Conservation (phyloP, 352 stramenopile genomes). For the Phytophthora sp. region DNA sequence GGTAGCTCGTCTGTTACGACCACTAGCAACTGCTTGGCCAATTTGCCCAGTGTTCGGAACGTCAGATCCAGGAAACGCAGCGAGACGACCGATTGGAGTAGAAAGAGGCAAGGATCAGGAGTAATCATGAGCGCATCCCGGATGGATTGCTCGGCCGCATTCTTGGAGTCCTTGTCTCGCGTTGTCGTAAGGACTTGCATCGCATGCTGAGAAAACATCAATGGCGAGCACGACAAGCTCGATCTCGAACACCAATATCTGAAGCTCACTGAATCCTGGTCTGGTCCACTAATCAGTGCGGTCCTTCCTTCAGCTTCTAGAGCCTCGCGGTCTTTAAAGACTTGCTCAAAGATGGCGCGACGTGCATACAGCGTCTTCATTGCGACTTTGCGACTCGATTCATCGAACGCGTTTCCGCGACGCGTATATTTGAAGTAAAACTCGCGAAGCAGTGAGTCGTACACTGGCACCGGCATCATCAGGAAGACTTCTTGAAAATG, state of each 20-base stretch:
- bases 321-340: slow-evolving; percentile 48
- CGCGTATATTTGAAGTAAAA: slow-evolving; percentile 84
- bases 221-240: slow-evolving; percentile 48
- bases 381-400: slow-evolving; percentile 59
- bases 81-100: slow-evolving; percentile 55
- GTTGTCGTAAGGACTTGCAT: slow-evolving; percentile 73
- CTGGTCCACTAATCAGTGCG: neutral
- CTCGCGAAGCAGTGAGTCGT: slow-evolving; percentile 74
- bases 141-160: slow-evolving; percentile 53
- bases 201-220: slow-evolving; percentile 79
- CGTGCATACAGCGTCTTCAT: slow-evolving; percentile 66
- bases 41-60: slow-evolving; percentile 65
- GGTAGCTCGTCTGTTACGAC: slow-evolving; percentile 45
- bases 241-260: slow-evolving; percentile 62
- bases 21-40: slow-evolving; percentile 74
- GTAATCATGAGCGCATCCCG: slow-evolving; percentile 52
- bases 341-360: slow-evolving; percentile 62
- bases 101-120: slow-evolving; percentile 60
- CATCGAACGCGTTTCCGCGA: slow-evolving; percentile 60
- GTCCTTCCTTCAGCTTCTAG: slow-evolving; percentile 32
- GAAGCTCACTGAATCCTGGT: slow-evolving; percentile 36
- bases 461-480: slow-evolving; percentile 64
- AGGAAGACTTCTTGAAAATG: slow-evolving; percentile 52
- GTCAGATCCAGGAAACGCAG: slow-evolving; percentile 68
- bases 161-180: slow-evolving; percentile 71